Evolutionary conservation across 768 basidiomycete genomes (phyloP).

Genomic region (Pholiota conissans): DNA sequence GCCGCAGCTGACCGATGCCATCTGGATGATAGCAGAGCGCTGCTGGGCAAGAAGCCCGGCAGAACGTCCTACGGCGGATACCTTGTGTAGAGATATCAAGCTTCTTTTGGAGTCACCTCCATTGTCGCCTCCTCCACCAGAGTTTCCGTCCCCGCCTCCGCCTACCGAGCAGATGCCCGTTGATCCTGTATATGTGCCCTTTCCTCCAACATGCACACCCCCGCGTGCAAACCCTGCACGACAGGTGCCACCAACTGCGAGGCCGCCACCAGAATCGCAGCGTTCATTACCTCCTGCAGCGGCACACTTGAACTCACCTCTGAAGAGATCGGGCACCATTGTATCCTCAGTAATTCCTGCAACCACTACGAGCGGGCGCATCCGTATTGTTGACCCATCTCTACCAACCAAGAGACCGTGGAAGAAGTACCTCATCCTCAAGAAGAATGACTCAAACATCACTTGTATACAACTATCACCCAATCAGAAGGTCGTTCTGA

Average conservation of each 20-base stretch:
- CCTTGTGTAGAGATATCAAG: constrained; percentile 12
- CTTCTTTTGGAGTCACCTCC: neutral
- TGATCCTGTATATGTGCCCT: neutral
- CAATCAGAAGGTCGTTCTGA: constrained; percentile 4
- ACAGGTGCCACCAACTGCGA: neutral
- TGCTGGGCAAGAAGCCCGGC: constrained; percentile 21
- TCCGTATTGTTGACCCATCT: constrained; percentile 1
- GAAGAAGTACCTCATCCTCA: neutral
- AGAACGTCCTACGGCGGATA: constrained; percentile 16
- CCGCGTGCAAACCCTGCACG: too few species aligned
- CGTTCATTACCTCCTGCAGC: neutral
- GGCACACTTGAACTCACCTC: neutral
- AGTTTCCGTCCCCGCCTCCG: neutral
- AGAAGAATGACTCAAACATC: neutral
- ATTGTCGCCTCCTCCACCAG: neutral
- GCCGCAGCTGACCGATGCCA: constrained; percentile 17
- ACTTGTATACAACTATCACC: neutral
- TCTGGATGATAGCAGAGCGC: constrained; percentile 20
- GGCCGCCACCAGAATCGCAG: too few species aligned
- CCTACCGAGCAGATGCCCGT: neutral
- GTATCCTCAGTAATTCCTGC: neutral
- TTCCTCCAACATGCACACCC: too few species aligned
- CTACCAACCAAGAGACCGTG: constrained; percentile 2
- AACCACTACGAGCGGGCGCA: neutral
- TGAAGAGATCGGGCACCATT: neutral